Conservation (phyloP, 805 yeast species). For the Ogataea polymorpha region DNA sequence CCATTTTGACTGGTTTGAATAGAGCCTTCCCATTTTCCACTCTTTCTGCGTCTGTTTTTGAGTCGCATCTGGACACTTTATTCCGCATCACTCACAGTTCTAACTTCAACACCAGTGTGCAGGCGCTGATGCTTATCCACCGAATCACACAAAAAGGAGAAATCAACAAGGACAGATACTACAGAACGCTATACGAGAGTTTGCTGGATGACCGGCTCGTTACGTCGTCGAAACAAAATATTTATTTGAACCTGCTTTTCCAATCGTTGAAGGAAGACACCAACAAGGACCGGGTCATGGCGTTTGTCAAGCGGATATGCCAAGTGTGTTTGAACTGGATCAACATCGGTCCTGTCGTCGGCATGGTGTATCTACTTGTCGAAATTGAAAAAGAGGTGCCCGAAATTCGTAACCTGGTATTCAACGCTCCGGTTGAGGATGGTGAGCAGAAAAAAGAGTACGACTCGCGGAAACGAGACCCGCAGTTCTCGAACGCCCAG, state of each 20-base stretch:
- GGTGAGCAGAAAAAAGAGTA: slow-evolving; percentile 37
- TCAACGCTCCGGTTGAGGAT: slow-evolving; percentile 49
- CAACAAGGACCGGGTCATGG: slow-evolving; percentile 63
- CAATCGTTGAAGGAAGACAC: slow-evolving; percentile 76
- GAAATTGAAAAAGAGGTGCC: slow-evolving; percentile 67
- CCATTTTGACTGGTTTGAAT: slow-evolving; percentile 89
- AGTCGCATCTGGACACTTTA: slow-evolving; percentile 75
- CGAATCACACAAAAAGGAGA: slow-evolving; percentile 46
- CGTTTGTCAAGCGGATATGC: slow-evolving; percentile 86
- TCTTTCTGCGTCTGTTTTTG: slow-evolving; percentile 65
- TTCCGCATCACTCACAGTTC: slow-evolving; percentile 91
- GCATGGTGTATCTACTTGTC: slow-evolving; percentile 71
- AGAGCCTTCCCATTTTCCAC: slow-evolving; percentile 93
- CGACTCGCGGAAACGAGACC: slow-evolving; percentile 89
- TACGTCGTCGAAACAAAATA: slow-evolving; percentile 87
- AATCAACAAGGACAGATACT: slow-evolving; percentile 59
- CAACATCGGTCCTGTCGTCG: slow-evolving; percentile 83
- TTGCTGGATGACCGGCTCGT: slow-evolving; percentile 80
- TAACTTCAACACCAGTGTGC: slow-evolving; percentile 90
- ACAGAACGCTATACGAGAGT: slow-evolving; percentile 85
- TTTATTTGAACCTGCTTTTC: slow-evolving; percentile 81
- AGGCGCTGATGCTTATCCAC: slow-evolving; percentile 81
- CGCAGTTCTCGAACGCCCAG: slow-evolving; percentile 84
- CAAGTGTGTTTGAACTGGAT: slow-evolving; percentile 86
- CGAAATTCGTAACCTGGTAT: slow-evolving; percentile 59